phyloP scores from a whole-genome alignment of 1,284 basidiomycete species.

The Boletus sp. region DNA sequence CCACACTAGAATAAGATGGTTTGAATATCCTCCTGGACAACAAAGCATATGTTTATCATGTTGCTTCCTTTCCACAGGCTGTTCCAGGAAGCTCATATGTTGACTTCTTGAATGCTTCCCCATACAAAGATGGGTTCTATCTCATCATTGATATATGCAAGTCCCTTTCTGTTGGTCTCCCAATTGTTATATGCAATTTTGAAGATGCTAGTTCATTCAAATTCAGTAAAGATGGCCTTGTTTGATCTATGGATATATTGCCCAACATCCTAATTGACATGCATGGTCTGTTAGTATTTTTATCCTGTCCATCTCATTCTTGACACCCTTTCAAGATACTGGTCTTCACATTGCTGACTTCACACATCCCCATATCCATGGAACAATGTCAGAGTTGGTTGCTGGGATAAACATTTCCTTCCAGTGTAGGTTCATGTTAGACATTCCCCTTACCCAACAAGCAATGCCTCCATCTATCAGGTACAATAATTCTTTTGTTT shows the following conservation, averaged over 20 bases:
- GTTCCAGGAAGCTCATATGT: neutral
- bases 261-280: conserved; percentile 1
- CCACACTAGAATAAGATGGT: neutral
- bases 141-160: neutral
- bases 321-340: neutral
- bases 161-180: neutral
- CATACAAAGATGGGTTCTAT: neutral
- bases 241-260: neutral
- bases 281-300: neutral
- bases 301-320: neutral
- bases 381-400: neutral
- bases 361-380: neutral
- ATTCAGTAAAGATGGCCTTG: neutral
- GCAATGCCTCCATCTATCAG: neutral
- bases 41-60: neutral
- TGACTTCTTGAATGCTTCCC: neutral
- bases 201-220: neutral
- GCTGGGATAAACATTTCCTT: neutral
- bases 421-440: neutral
- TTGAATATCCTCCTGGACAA: neutral
- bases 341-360: neutral
- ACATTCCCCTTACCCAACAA: neutral
- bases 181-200: neutral
- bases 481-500: neutral
- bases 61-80: neutral